Evolutionary conservation across 257 asterid genomes (phyloP).

Genomic region (Salvia hispanica): DNA sequence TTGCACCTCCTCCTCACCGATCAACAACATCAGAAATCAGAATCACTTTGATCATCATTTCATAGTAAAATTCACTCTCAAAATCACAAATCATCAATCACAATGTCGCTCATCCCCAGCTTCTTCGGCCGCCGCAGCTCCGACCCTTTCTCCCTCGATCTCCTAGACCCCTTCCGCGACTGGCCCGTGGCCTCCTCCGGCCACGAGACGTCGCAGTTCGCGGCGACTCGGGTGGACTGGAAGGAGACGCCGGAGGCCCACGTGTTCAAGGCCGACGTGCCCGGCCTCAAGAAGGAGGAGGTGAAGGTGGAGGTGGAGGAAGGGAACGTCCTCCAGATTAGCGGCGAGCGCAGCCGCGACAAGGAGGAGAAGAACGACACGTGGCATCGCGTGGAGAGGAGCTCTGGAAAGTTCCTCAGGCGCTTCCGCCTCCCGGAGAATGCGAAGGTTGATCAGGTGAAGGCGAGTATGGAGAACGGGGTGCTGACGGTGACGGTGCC

Average conservation of each 20-base stretch:
- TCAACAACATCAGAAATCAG: no score
- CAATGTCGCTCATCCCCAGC: conserved; percentile 36
- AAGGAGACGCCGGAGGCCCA: conserved; percentile 41
- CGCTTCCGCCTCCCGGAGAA: conserved; percentile 27
- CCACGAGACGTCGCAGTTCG: conserved; percentile 33
- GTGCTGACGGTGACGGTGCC: conserved; percentile 16
- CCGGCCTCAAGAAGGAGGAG: conserved; percentile 41
- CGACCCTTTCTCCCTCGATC: conserved; percentile 30
- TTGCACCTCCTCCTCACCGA: no score
- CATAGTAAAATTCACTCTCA: neutral
- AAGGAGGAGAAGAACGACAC: conserved; percentile 45
- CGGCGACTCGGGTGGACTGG: conserved; percentile 38
- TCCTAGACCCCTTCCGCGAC: conserved; percentile 32
- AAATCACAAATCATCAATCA: neutral
- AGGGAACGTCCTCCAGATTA: conserved; percentile 40
- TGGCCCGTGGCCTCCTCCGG: neutral
- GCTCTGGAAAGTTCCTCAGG: conserved; percentile 24
- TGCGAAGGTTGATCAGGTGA: conserved; percentile 14
- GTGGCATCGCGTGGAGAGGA: conserved; percentile 44
- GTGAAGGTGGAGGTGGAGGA: conserved; percentile 46
- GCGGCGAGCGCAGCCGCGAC: conserved; percentile 43
- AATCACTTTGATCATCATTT: no score
- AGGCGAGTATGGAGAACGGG: conserved; percentile 21
- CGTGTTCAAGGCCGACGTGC: conserved; percentile 40
- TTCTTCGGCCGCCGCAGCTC: conserved; percentile 23